Evolutionary conservation across 2,329 filamentous ascomycete genomes (phyloP).

Genomic region (Stagonosporopsis chrysanthemi): DNA sequence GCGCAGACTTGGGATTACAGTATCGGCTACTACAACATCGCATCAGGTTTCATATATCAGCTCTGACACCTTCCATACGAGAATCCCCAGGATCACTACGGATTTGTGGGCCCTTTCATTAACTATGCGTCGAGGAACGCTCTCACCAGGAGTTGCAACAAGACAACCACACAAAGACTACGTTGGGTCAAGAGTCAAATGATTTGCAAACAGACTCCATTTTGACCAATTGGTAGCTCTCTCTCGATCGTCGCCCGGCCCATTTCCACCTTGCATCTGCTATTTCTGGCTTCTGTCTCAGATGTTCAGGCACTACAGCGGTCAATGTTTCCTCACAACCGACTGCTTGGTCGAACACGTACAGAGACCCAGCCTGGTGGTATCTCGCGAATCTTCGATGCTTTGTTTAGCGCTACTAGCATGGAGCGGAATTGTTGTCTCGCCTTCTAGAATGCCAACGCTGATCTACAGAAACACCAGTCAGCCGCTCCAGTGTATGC

Average conservation of each 20-base stretch:
- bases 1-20: not conserved
- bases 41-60: not conserved
- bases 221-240: not conserved
- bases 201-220: no score
- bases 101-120: not conserved
- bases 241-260: not conserved
- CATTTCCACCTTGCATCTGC: not conserved
- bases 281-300: constrained; percentile 7
- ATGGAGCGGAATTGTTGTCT: not conserved
- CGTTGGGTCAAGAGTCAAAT: no score
- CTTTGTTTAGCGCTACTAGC: not conserved
- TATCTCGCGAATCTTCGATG: not conserved
- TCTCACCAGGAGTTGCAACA: not conserved
- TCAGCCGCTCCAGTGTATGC: not conserved
- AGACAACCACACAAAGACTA: no score
- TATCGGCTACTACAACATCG: not conserved
- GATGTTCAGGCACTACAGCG: not conserved
- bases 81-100: not conserved
- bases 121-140: not conserved
- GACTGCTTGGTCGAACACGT: not conserved
- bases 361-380: not conserved
- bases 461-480: not conserved
- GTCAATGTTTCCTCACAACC: not conserved
- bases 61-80: not conserved
- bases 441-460: not conserved